Percentiles rank a stretch among this genome's conserved stretches.
These are phyloP conservation scores for Boletus bicolor DNA, from an alignment of 768 basidiomycete species.

Conservation along the genomic window DNA sequence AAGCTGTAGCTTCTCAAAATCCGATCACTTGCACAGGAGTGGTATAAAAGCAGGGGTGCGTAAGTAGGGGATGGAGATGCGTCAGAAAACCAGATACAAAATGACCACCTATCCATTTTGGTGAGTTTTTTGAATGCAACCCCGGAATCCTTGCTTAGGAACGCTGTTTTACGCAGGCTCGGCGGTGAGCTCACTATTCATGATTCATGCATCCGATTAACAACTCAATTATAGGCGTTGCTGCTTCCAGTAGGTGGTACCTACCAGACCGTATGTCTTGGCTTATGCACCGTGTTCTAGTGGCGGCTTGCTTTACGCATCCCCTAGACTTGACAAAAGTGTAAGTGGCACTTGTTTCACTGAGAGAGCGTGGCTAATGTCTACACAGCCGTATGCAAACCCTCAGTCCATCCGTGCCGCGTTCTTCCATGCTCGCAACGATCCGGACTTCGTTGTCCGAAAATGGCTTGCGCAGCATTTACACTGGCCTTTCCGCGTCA, in stretches of 20 bases:
- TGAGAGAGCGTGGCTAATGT: conserved; percentile 1
- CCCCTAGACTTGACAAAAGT: conserved; percentile 86
- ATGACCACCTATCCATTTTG: conserved; percentile 34
- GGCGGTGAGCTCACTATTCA: conserved; percentile 45
- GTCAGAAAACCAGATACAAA: conserved; percentile 9
- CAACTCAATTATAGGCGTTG: conserved; percentile 44
- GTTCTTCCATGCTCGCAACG: conserved; percentile 63
- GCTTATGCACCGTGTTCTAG: conserved; percentile 34
- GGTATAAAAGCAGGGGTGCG: conserved; percentile 20
- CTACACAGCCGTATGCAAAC: conserved; percentile 77
- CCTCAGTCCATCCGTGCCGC: conserved; percentile 45
- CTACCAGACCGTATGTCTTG: background rate
- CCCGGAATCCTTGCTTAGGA: background rate
- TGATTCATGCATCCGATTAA: background rate
- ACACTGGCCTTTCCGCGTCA: conserved; percentile 79
- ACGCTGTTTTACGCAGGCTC: conserved; percentile 41
- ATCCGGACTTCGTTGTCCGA: conserved; percentile 61
- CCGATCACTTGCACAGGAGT: background rate
- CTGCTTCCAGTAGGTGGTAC: conserved; percentile 55
- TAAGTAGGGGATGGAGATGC: background rate
- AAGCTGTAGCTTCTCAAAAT: conserved; percentile 9
- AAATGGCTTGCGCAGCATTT: conserved; percentile 71
- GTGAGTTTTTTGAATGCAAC: conserved; percentile 16
- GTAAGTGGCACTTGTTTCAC: conserved; percentile 36
- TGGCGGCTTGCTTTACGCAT: conserved; percentile 80